Conservation (phyloP, 2,329 filamentous ascomycete species). For the Cladosporium velox region DNA sequence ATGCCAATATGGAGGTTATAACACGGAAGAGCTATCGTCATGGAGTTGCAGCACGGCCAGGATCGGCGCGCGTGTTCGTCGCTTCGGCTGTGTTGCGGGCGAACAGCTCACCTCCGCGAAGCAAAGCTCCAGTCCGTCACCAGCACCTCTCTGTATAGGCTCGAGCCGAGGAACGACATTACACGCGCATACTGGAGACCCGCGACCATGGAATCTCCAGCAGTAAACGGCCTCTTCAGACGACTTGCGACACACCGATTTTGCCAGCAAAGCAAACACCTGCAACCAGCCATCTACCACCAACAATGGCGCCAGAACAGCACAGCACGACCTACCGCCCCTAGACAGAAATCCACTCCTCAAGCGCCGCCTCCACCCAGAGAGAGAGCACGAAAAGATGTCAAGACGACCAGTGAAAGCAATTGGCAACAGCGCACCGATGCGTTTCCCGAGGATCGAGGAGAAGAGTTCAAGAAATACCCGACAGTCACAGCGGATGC, state of each 20-base stretch:
- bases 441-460: constrained; percentile 73
- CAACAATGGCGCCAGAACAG: constrained; percentile 21
- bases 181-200: neutral
- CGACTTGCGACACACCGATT: constrained; percentile 76
- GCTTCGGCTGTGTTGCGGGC: constrained; percentile 4
- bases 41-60: neutral
- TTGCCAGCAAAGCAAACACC: constrained; percentile 54
- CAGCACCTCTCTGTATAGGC: neutral
- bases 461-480: constrained; percentile 77
- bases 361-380: constrained; percentile 7
- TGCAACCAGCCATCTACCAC: constrained; percentile 34
- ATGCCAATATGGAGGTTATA: neutral
- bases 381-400: constrained; percentile 24
- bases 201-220: constrained; percentile 73
- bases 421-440: constrained; percentile 85
- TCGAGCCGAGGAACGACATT: neutral
- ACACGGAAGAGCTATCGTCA: neutral
- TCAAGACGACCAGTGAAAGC: constrained; percentile 59
- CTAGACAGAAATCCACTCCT: constrained; percentile 20
- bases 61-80: neutral
- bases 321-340: constrained; percentile 12
- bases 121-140: constrained; percentile 6
- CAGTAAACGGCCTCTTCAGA: constrained; percentile 76
- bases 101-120: constrained; percentile 19
- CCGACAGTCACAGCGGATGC: constrained; percentile 83